A percentile compares a stretch with the other conserved stretches of the same genome.
Conservation (phyloP, 2,329 filamentous ascomycete species). For the Trichoderma harzianum region DNA sequence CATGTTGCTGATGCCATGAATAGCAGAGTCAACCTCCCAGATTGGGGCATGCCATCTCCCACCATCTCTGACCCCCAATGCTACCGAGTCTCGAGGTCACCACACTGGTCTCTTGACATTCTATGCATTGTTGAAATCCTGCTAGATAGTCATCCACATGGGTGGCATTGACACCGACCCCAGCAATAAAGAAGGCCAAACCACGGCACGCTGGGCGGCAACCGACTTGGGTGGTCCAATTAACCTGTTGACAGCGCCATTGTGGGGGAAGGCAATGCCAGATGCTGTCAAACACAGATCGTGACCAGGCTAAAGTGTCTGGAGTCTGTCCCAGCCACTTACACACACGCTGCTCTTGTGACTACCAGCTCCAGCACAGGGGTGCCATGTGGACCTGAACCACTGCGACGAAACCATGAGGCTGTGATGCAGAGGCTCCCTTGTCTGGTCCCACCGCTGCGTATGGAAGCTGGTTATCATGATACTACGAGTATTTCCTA, state of each 20-base stretch:
- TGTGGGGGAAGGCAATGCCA: neutral
- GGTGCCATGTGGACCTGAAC: neutral
- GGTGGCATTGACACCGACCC: neutral
- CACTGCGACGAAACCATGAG: neutral
- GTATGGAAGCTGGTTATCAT: neutral
- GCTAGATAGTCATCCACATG: too few species aligned
- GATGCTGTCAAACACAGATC: neutral
- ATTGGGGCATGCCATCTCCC: neutral
- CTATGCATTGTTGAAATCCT: neutral
- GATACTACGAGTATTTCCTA: neutral
- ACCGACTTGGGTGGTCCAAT: neutral
- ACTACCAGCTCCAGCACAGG: neutral
- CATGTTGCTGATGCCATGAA: neutral
- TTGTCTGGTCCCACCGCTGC: neutral
- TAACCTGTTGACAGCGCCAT: neutral
- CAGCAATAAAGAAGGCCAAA: neutral
- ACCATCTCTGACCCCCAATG: neutral
- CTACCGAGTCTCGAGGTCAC: neutral
- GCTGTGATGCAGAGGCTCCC: neutral
- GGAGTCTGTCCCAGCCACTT: neutral
- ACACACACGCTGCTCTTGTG: neutral
- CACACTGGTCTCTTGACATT: neutral
- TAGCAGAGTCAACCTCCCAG: neutral
- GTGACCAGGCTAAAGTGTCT: neutral
- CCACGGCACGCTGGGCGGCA: neutral